Evolutionary conservation across 352 stramenopile species (phyloP).

Genomic region (Pythium phragmiticola): DNA sequence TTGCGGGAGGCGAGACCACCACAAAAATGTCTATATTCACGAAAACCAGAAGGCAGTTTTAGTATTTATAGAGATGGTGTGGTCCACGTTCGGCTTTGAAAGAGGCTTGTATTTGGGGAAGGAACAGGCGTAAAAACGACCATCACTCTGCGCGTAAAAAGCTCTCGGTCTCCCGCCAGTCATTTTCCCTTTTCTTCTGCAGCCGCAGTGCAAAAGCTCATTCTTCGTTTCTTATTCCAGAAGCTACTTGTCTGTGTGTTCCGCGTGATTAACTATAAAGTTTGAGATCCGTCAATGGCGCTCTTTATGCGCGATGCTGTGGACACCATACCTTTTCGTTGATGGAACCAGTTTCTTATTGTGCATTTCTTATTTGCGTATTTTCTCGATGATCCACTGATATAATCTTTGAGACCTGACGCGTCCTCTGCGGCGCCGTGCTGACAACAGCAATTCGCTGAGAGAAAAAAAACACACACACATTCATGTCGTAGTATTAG

Average conservation of each 20-base stretch:
- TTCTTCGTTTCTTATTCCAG: not conserved
- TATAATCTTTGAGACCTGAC: slow-evolving; percentile 89
- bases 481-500: not conserved
- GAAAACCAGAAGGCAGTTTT: slow-evolving; percentile 3
- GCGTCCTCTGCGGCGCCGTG: slow-evolving; percentile 17
- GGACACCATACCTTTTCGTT: slow-evolving; percentile 64
- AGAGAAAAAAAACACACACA: slow-evolving; percentile 54
- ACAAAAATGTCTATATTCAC: slow-evolving; percentile 26
- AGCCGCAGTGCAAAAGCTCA: not conserved
- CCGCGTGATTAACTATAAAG: slow-evolving; percentile 80
- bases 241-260: slow-evolving; percentile 7
- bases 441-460: slow-evolving; percentile 57
- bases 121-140: slow-evolving; percentile 21
- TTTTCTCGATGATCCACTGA: slow-evolving; percentile 77
- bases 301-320: slow-evolving; percentile 42
- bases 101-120: slow-evolving; percentile 1
- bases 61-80: slow-evolving; percentile 3
- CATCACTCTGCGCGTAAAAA: slow-evolving; percentile 2
- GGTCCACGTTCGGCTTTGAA: not conserved
- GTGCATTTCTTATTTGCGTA: not conserved
- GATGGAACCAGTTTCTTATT: slow-evolving; percentile 34
- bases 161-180: not conserved
- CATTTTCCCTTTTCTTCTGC: not conserved
- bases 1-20: slow-evolving; percentile 19
- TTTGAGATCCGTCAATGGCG: slow-evolving; percentile 84